phyloP scores from a whole-genome alignment of 495 filamentous ascomycete species.

The Tuber borchii region DNA sequence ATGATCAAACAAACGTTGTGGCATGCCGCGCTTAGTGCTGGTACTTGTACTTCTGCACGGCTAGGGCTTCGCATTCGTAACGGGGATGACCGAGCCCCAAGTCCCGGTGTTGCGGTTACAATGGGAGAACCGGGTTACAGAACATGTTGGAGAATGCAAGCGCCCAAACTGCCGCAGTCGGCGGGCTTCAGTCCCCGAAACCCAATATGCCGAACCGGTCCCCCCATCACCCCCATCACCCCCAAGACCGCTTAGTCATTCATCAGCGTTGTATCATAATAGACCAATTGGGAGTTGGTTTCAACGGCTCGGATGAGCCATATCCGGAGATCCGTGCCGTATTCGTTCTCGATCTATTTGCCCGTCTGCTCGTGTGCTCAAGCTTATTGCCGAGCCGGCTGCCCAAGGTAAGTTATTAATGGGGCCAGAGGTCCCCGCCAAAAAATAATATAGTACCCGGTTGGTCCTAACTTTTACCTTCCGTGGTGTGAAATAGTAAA shows the following conservation, averaged over 20 bases:
- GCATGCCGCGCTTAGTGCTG: background rate
- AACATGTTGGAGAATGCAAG: background rate
- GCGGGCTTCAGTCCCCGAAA: background rate
- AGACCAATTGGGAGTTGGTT: background rate
- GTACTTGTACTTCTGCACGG: background rate
- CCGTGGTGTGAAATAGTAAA: background rate
- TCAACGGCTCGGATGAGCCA: background rate
- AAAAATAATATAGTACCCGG: slow-evolving; percentile 2
- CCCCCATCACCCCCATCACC: background rate
- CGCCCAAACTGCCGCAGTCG: background rate
- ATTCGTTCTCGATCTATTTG: slow-evolving; percentile 30
- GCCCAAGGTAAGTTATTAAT: background rate
- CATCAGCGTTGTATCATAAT: background rate
- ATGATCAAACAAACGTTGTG: background rate
- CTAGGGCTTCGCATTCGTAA: background rate
- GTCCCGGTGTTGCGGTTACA: background rate
- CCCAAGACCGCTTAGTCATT: slow-evolving; percentile 26
- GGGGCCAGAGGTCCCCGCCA: background rate
- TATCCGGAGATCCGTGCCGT: slow-evolving; percentile 12
- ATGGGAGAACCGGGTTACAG: background rate
- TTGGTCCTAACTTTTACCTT: slow-evolving; percentile 7
- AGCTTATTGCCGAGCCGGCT: background rate
- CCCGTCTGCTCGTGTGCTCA: slow-evolving; percentile 9
- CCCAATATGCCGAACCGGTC: background rate
- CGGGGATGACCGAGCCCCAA: background rate